Evolutionary conservation across 1,139 yeast species (phyloP).

Genomic region (Sporopachydermia cereana): DNA sequence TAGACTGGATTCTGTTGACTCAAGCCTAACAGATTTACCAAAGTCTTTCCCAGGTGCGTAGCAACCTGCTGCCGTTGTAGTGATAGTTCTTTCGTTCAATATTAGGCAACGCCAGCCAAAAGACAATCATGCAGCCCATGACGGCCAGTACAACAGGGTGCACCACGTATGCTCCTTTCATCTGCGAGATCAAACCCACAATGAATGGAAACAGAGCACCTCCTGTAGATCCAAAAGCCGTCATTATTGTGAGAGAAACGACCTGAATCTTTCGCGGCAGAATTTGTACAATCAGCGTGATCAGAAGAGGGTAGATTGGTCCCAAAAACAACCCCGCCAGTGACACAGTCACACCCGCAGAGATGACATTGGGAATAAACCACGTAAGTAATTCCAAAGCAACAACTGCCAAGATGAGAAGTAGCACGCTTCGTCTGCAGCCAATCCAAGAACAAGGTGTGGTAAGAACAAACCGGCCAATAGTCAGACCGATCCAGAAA

Average conservation of each 20-base stretch:
- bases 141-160: constrained; percentile 39
- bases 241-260: constrained; percentile 39
- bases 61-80: not conserved
- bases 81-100: constrained; percentile 14
- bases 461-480: constrained; percentile 44
- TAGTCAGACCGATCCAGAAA: constrained; percentile 58
- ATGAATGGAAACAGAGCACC: constrained; percentile 49
- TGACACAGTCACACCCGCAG: constrained; percentile 35
- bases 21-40: too few species aligned
- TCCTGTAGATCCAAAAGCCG: constrained; percentile 52
- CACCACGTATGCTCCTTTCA: constrained; percentile 40
- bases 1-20: too few species aligned
- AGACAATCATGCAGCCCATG: constrained; percentile 26
- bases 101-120: constrained; percentile 40
- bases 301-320: constrained; percentile 44
- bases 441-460: constrained; percentile 27
- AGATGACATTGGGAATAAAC: constrained; percentile 32
- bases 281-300: constrained; percentile 34
- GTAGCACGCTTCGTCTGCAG: constrained; percentile 35
- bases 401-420: constrained; percentile 27
- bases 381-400: constrained; percentile 33
- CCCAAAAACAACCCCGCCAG: constrained; percentile 40
- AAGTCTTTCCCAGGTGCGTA: not conserved
- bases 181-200: constrained; percentile 42
- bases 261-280: constrained; percentile 45